phyloP scores from a whole-genome alignment of 805 yeast species.

The Candida maris region DNA sequence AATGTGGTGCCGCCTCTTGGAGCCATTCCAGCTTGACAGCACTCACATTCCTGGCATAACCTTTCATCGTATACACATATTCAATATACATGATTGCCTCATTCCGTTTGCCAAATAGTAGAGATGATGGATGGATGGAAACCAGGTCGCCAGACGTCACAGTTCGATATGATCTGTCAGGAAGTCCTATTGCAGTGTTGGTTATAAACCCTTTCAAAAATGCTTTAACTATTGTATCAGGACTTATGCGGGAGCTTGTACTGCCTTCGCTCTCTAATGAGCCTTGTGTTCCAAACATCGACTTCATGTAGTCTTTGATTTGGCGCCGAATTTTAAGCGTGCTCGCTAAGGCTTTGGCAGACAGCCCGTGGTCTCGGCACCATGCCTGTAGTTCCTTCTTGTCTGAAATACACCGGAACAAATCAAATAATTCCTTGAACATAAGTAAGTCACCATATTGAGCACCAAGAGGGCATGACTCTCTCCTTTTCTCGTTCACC shows the following conservation, averaged over 20 bases:
- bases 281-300: slow-evolving; percentile 34
- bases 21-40: slow-evolving; percentile 81
- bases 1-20: slow-evolving; percentile 72
- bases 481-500: slow-evolving; percentile 69
- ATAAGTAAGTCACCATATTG: slow-evolving; percentile 80
- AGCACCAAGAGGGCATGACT: slow-evolving; percentile 65
- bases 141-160: slow-evolving; percentile 79
- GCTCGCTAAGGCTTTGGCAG: slow-evolving; percentile 74
- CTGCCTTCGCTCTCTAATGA: slow-evolving; percentile 7
- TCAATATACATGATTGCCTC: slow-evolving; percentile 95
- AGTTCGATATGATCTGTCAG: slow-evolving; percentile 89
- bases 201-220: slow-evolving; percentile 81
- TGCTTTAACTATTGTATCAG: slow-evolving; percentile 63
- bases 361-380: slow-evolving; percentile 78
- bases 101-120: slow-evolving; percentile 73
- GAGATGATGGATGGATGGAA: slow-evolving; percentile 86
- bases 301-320: slow-evolving; percentile 61
- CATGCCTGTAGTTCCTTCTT: slow-evolving; percentile 63
- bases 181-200: slow-evolving; percentile 91
- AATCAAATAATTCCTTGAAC: slow-evolving; percentile 71
- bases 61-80: slow-evolving; percentile 88
- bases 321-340: slow-evolving; percentile 75
- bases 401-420: slow-evolving; percentile 43
- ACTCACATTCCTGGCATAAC: slow-evolving; percentile 88
- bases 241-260: slow-evolving; percentile 34